phyloP scores from a whole-genome alignment of 78 protist species.

The Dictyostelium intermedium region DNA sequence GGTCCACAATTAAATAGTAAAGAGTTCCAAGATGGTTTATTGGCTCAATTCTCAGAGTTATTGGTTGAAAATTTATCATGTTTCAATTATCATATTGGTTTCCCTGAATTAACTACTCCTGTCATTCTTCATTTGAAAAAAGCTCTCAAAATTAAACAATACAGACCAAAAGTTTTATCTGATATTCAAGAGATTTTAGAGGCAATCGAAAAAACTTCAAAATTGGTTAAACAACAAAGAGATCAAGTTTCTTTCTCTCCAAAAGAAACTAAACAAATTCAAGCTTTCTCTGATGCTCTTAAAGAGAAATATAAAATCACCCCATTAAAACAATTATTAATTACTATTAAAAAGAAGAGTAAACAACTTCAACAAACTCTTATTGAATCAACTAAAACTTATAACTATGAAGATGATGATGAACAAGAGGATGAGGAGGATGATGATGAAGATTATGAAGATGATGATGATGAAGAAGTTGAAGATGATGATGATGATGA shows the following conservation, averaged over 20 bases:
- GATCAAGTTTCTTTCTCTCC: slow-evolving; percentile 74
- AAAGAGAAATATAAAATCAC: slow-evolving; percentile 13
- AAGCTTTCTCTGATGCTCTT: not conserved
- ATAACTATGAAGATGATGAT: slow-evolving; percentile 19
- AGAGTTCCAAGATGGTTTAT: slow-evolving; percentile 47
- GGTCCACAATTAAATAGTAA: not conserved
- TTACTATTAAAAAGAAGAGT: not conserved
- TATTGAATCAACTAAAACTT: slow-evolving; percentile 9
- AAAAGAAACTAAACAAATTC: slow-evolving; percentile 71
- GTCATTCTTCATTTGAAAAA: slow-evolving; percentile 10
- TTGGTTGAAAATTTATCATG: slow-evolving; percentile 47
- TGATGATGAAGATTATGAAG: slow-evolving; percentile 34
- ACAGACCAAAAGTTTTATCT: slow-evolving; percentile 25
- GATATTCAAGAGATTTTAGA: slow-evolving; percentile 38
- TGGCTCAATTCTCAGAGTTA: not conserved
- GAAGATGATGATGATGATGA: slow-evolving; percentile 25
- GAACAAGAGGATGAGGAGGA: slow-evolving; percentile 27
- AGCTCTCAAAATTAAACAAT: not conserved
- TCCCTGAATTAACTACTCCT: slow-evolving; percentile 90
- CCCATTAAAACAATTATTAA: slow-evolving; percentile 14
- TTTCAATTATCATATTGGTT: slow-evolving; percentile 77
- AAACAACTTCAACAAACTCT: slow-evolving; percentile 14
- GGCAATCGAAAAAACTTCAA: slow-evolving; percentile 36
- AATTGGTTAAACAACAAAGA: slow-evolving; percentile 1
- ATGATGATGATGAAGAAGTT: not conserved